Base-by-base conservation (phyloP, 2,329 filamentous ascomycete genomes). In the Akanthomyces muscarius region DNA sequence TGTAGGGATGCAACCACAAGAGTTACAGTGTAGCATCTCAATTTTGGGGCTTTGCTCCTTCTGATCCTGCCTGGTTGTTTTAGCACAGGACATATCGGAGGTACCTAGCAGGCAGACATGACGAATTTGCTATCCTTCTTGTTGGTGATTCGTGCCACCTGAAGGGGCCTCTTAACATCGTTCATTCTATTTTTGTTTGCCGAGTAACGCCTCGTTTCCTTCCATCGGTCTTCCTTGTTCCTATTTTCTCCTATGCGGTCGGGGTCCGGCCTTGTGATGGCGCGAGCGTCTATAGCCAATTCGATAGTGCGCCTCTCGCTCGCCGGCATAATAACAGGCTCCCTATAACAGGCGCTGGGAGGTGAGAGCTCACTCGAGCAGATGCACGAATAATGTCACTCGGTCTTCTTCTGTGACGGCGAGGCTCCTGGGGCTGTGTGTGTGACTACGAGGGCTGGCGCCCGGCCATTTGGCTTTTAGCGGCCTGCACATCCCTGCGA, bases 251-350 rank as follows among this genome's bases (percentile, higher is more conserved):
- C 42, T 7, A 36, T 30, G 6, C 42, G 16, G 25, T 45, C 13
- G 25, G n/a, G 36, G 2, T 23, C 38, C 11, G 28, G 18, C 33
- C 41, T 45, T 36, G 14, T 8, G 18, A 57, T 33, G 30, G 44
- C 10, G 33, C 23, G 3, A 23, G 33, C 23, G 3, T 33, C 23
- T 28, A 51, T 30, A 44, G 18, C 42, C 23, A 53, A 25, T 59
- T 59, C 48, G 53, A 53, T 61, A 53, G 47, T 53, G 58, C 50
- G 48, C 41, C n/a, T 61, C 47, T 60, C 38, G 38, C n/a, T 10
- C 41, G 8, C 47, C 36, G 25, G 28, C 14, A 51, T 61, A 25
- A 16, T 30, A 28, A 38, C n/a, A 18, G 57, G 11, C 21, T 21
- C 48, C 33, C 25, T 41, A 41, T 33, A 44, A 58, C 33, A 21